phyloP scores from a whole-genome alignment of 1,139 yeast species.

The Magnusiomyces fungicola region DNA sequence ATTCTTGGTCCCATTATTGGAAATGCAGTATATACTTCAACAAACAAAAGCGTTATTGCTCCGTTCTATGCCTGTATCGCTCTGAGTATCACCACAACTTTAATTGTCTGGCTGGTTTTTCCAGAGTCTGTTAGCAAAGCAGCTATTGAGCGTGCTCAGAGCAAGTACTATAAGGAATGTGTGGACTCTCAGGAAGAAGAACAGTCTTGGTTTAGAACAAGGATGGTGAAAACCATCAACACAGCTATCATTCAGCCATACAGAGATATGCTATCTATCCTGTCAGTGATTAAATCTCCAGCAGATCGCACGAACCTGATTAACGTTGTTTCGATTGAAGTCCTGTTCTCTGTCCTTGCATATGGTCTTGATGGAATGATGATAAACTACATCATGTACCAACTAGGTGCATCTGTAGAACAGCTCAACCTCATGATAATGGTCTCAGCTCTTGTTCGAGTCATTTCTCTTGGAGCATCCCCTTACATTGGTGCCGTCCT shows the following conservation, averaged over 20 bases:
- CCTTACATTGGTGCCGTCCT: neutral
- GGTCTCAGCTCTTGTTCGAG: constrained; percentile 1
- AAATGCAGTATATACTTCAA: neutral
- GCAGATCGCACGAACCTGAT: neutral
- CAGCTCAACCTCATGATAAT: neutral
- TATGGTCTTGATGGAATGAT: neutral
- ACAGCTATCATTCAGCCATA: neutral
- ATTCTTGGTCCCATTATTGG: neutral
- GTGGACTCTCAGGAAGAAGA: too few species aligned
- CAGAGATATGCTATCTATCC: neutral
- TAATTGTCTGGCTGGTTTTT: neutral
- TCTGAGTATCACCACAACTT: neutral
- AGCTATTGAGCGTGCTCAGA: neutral
- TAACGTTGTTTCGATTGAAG: neutral
- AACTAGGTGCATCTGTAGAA: neutral
- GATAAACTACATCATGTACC: neutral
- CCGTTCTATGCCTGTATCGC: neutral
- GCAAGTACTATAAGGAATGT: neutral
- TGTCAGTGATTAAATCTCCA: neutral
- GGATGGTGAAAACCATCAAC: neutral
- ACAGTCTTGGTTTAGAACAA: too few species aligned
- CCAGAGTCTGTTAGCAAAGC: neutral
- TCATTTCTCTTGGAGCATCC: neutral
- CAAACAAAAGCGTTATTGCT: neutral
- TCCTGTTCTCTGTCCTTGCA: neutral